phyloP scores from a whole-genome alignment of 1,284 basidiomycete species.

The Trametes versicolor region DNA sequence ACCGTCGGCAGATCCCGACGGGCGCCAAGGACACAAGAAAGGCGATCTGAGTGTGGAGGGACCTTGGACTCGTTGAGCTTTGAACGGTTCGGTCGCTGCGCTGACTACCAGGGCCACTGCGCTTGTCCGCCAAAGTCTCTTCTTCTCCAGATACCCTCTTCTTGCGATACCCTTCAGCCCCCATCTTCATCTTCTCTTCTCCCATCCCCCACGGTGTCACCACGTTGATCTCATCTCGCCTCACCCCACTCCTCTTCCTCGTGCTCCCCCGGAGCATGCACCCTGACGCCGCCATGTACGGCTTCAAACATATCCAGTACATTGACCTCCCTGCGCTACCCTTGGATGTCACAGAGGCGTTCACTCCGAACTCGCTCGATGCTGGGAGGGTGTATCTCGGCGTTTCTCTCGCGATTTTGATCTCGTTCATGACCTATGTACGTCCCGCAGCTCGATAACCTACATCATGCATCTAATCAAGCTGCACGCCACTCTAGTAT shows the following conservation, averaged over 20 bases:
- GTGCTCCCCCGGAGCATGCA: neutral
- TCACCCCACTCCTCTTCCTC: constrained; percentile 5
- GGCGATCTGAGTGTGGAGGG: neutral
- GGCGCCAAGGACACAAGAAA: neutral
- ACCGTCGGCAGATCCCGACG: neutral
- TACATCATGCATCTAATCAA: neutral
- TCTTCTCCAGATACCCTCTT: constrained; percentile 17
- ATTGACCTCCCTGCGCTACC: neutral
- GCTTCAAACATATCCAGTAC: constrained; percentile 1
- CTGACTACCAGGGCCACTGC: constrained; percentile 1
- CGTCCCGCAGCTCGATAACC: neutral
- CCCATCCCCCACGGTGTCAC: neutral
- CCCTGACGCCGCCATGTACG: constrained; percentile 11
- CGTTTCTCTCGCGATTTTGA: constrained; percentile 6
- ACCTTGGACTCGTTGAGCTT: constrained; percentile 5
- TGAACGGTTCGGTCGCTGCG: constrained; percentile 22
- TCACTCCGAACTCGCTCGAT: neutral
- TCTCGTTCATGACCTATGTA: constrained; percentile 23
- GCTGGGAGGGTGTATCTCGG: constrained; percentile 2
- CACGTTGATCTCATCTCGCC: constrained; percentile 5
- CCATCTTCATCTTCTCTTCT: neutral
- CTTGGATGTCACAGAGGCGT: neutral
- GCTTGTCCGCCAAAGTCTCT: constrained; percentile 7
- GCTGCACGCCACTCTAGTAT: constrained; percentile 12
- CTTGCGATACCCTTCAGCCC: constrained; percentile 21